Percentiles rank a stretch among this genome's conserved stretches.
phyloP scores from a whole-genome alignment of 192 early-diverging fungal species.

The Allomyces javanicus region DNA sequence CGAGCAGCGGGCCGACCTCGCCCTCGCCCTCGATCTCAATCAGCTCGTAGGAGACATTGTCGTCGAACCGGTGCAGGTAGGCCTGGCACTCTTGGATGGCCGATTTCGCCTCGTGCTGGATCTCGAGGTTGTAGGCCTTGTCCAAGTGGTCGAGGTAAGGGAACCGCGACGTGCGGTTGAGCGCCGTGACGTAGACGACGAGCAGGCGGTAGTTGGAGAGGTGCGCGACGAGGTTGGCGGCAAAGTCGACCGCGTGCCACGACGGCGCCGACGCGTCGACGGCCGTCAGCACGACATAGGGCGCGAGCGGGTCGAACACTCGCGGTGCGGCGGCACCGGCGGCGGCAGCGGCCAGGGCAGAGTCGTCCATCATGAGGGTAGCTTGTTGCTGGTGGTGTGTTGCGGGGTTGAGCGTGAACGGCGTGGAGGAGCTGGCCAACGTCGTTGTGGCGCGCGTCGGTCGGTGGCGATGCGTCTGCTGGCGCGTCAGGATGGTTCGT shows the following conservation, averaged over 20 bases:
- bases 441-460: too few relatives aligned
- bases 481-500: background rate
- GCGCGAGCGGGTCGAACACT: too few relatives aligned
- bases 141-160: constrained; percentile 9
- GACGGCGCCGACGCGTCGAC: background rate
- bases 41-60: constrained; percentile 9
- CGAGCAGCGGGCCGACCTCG: constrained; percentile 13
- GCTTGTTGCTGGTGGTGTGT: too few relatives aligned
- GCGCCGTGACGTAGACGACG: background rate
- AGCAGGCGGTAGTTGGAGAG: background rate
- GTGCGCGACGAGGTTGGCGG: background rate
- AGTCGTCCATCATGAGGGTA: background rate
- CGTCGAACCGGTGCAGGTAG: constrained; percentile 4
- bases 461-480: too few relatives aligned
- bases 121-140: constrained; percentile 14
- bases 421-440: too few relatives aligned
- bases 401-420: too few relatives aligned
- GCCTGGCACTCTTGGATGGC: constrained; percentile 9
- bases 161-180: background rate
- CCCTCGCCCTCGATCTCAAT: constrained; percentile 13
- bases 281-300: background rate
- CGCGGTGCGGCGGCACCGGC: too few relatives aligned
- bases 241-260: background rate
- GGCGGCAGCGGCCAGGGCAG: background rate
- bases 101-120: constrained; percentile 6